Base-by-base conservation (phyloP, 176 grass and related monocot species). In the Oryza longistaminata region DNA sequence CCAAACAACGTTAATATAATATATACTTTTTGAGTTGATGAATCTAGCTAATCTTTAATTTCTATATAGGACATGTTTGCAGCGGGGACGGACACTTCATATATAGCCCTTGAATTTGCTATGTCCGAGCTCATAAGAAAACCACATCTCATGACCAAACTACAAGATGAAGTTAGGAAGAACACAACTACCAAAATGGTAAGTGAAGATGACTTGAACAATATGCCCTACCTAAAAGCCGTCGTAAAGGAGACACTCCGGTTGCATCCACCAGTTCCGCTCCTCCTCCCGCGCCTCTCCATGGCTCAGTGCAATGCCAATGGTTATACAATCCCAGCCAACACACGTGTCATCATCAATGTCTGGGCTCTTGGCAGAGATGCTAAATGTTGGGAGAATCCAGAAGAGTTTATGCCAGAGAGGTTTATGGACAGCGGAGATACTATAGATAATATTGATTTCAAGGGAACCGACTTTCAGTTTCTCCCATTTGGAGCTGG, bases 191-290 rank as follows among this genome's bases (percentile, higher is more conserved):
- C 74, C 33, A n/a, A 42, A 26, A 43, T 27, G 17, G 81, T 90
- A 2, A 48, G 7, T 1, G 88, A 90, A 49, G 64, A 62, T 6
- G 42, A 83, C 52, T 2, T 87, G 16, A 31, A 61, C 17, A 50
- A 14, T 1, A 67, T 90, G 39, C 11, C 39, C 45, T 90, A 67
- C 53, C n/a, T 87, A 11, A 78, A 68, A 43, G 53, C 74, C 7
- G 68, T 87, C 2, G 74, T 90, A 4, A 90, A 90, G 64, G 88
- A 90, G 75, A 83, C 79, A 5, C 68, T 90, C 3, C 79, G 84
- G 13, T 53, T 90, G 29, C 70, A 82, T 37, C 83, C 88, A 15
- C 88, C 83, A 1, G 79, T 16, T 0, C 88, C 88, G 7, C 73
- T 86, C 6, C 80, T 90, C 31, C 62, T 90, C 34, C 88, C 88